phyloP scores from a whole-genome alignment of 1,284 basidiomycete species.

The Ganoderma leucocontextum region DNA sequence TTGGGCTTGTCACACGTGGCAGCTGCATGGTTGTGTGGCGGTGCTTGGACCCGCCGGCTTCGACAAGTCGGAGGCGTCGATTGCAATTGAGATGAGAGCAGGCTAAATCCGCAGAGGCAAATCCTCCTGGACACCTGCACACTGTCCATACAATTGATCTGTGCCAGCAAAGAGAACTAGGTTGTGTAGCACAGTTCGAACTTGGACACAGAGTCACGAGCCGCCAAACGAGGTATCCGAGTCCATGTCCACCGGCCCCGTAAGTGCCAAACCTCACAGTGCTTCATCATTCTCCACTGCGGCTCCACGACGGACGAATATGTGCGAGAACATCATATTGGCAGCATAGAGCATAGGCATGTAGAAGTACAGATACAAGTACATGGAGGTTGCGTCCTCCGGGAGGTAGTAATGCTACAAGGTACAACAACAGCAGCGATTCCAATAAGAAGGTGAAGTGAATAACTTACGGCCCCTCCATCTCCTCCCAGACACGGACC shows the following conservation, averaged over 20 bases:
- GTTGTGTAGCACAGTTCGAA: neutral
- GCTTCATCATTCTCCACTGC: neutral
- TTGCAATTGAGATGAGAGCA: too few relatives aligned
- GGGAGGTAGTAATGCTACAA: slow-evolving; percentile 1
- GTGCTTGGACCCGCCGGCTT: too few relatives aligned
- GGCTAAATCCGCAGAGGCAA: too few relatives aligned
- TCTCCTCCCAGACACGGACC: neutral
- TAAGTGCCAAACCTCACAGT: neutral
- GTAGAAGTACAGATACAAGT: neutral
- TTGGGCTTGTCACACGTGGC: too few relatives aligned
- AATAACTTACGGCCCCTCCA: slow-evolving; percentile 22
- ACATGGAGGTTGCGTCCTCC: neutral
- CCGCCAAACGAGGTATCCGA: neutral
- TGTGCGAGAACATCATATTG: neutral
- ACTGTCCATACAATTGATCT: too few relatives aligned
- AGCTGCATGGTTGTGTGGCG: too few relatives aligned
- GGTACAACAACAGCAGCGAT: neutral
- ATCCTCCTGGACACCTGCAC: too few relatives aligned
- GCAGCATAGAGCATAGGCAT: neutral
- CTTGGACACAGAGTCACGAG: neutral
- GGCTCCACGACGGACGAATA: neutral
- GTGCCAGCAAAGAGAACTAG: too few relatives aligned
- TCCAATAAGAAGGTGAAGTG: slow-evolving; percentile 7
- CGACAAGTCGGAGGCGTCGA: too few relatives aligned
- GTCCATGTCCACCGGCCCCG: neutral